Conservation (phyloP, 306 rosid genomes). For the Cucurbita pepo region DNA sequence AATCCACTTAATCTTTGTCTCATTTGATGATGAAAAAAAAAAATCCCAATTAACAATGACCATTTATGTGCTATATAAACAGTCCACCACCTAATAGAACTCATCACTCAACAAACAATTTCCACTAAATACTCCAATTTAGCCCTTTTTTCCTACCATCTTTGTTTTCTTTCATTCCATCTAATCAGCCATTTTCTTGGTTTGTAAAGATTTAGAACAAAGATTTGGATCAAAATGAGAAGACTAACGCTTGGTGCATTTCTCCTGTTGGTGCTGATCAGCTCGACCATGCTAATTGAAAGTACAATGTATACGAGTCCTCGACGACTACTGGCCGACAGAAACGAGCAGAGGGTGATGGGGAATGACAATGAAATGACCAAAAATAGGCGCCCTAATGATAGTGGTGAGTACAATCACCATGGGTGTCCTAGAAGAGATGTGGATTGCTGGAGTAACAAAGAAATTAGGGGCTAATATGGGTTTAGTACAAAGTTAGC, state of each 20-base stretch:
- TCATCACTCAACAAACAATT: background rate
- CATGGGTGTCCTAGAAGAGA: background rate
- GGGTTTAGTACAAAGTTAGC: background rate
- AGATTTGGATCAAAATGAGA: background rate
- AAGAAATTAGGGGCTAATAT: background rate
- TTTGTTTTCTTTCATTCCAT: background rate
- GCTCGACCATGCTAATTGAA: background rate
- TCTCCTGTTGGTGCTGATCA: conserved; percentile 8
- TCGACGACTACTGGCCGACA: background rate
- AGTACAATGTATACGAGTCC: background rate
- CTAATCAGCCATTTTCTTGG: background rate
- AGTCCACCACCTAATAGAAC: background rate
- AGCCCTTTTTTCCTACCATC: background rate
- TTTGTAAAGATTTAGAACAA: too few relatives aligned
- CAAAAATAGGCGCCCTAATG: background rate
- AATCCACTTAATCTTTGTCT: conserved; percentile 14
- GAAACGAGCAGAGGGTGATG: background rate
- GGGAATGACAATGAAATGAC: background rate
- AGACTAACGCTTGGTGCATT: background rate
- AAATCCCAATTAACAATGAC: background rate
- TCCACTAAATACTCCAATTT: background rate
- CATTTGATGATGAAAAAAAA: conserved; percentile 1
- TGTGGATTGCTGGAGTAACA: background rate
- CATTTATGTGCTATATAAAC: background rate
- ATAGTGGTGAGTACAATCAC: background rate